A percentile compares a stretch with the other conserved stretches of the same genome.
Conservation (phyloP, 75 land plant genomes). For the Chamaecyparis obtusa region DNA sequence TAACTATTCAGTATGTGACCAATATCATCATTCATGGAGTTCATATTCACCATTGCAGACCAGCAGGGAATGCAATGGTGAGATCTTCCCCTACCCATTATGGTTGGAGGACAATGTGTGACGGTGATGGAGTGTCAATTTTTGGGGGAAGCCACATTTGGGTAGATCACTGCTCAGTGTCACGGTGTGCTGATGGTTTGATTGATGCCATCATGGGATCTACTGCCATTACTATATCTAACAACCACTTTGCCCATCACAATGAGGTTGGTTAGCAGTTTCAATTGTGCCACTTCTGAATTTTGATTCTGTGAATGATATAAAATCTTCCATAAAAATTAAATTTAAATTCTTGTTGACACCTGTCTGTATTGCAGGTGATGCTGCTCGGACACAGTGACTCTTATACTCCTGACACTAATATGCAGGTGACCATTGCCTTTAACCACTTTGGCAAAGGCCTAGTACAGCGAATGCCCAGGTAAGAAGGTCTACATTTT, state of each 20-base stretch:
- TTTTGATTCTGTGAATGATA: too few species aligned
- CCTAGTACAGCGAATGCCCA: constrained; percentile 75
- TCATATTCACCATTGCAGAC: constrained; percentile 26
- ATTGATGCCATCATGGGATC: constrained; percentile 41
- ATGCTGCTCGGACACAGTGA: constrained; percentile 65
- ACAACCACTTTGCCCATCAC: constrained; percentile 31
- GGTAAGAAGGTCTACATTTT: constrained; percentile 53
- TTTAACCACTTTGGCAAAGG: constrained; percentile 70
- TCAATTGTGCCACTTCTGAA: too few species aligned
- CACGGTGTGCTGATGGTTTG: constrained; percentile 29
- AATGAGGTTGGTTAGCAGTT: constrained; percentile 13
- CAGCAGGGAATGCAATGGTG: constrained; percentile 17
- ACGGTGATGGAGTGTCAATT: constrained; percentile 33
- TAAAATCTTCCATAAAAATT: too few species aligned
- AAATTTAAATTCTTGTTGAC: too few species aligned
- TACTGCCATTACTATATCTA: constrained; percentile 43
- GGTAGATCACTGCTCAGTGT: constrained; percentile 40
- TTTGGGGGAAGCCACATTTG: constrained; percentile 27
- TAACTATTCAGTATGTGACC: constrained; percentile 23
- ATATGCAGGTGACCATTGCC: constrained; percentile 75
- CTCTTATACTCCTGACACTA: constrained; percentile 36
- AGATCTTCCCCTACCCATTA: constrained; percentile 13
- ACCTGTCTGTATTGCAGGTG: constrained; percentile 30
- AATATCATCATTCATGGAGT: constrained; percentile 33
- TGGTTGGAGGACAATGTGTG: constrained; percentile 20